Percentiles rank a stretch among this genome's conserved stretches.
Evolutionary conservation across 176 grass and related monocot species (phyloP).

Genomic region (Rhipidocladum racemiflorum): DNA sequence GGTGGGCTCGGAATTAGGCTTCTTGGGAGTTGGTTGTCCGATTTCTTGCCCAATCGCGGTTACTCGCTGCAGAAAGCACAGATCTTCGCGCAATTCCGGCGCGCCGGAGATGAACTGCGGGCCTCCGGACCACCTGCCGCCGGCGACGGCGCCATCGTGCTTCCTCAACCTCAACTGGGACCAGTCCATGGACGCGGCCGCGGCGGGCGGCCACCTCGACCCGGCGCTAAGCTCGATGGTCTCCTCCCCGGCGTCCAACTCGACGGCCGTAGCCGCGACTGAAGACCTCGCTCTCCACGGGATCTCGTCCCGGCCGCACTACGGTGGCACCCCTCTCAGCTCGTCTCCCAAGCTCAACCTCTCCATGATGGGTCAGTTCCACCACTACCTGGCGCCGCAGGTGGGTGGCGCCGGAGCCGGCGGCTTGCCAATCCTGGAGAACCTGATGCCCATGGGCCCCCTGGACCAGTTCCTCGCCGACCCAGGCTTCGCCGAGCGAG

Average conservation of each 20-base stretch:
- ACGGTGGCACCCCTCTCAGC: slow-evolving; percentile 51
- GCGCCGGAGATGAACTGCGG: slow-evolving; percentile 73
- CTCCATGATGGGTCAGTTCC: slow-evolving; percentile 60
- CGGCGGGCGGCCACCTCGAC: slow-evolving; percentile 41
- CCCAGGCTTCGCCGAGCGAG: slow-evolving; percentile 64
- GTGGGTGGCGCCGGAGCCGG: slow-evolving; percentile 32
- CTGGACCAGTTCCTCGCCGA: slow-evolving; percentile 77
- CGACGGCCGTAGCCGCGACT: slow-evolving; percentile 13
- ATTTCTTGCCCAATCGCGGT: slow-evolving; percentile 35
- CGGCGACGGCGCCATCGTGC: slow-evolving; percentile 38
- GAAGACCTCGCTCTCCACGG: slow-evolving; percentile 53
- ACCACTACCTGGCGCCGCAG: slow-evolving; percentile 34
- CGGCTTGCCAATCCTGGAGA: slow-evolving; percentile 48
- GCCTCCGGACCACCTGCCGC: slow-evolving; percentile 49
- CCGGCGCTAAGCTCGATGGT: slow-evolving; percentile 60
- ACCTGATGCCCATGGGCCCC: slow-evolving; percentile 47
- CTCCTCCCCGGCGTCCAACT: slow-evolving; percentile 59
- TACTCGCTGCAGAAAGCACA: background rate
- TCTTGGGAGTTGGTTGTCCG: background rate
- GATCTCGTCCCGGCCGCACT: slow-evolving; percentile 66
- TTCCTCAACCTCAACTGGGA: slow-evolving; percentile 96
- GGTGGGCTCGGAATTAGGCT: background rate
- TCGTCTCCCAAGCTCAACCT: slow-evolving; percentile 73
- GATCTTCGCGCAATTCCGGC: slow-evolving; percentile 40
- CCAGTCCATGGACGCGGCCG: slow-evolving; percentile 59